Evolutionary conservation across 306 rosid species (phyloP).

Genomic region (Mimosa bimucronata): DNA sequence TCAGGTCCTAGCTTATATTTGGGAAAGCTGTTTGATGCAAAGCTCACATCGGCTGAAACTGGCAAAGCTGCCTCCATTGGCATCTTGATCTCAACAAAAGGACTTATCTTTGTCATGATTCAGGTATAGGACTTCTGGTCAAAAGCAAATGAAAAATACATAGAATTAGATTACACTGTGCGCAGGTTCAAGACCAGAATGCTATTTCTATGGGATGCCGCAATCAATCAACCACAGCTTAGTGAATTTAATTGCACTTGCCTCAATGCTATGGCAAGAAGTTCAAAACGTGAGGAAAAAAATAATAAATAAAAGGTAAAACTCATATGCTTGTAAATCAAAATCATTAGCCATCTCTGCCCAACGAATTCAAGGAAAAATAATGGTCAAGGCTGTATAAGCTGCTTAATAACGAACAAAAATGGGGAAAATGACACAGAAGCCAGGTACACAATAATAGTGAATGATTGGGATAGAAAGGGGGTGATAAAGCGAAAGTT

Average conservation of each 20-base stretch:
- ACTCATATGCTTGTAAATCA: not conserved
- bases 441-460: not conserved
- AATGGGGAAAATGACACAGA: conserved; percentile 24
- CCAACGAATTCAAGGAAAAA: conserved; percentile 38
- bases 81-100: conserved; percentile 65
- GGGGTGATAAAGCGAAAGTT: conserved; percentile 10
- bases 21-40: conserved; percentile 69
- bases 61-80: conserved; percentile 61
- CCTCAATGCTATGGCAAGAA: too few relatives aligned
- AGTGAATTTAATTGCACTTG: not conserved
- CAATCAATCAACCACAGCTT: not conserved
- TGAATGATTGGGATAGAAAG: not conserved
- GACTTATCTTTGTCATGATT: conserved; percentile 87
- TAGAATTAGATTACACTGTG: conserved; percentile 19
- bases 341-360: not conserved
- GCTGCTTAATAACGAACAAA: conserved; percentile 13
- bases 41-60: conserved; percentile 96
- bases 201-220: not conserved
- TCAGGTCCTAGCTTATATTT: conserved; percentile 84
- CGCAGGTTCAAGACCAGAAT: conserved; percentile 27
- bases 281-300: too few relatives aligned
- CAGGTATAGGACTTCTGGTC: conserved; percentile 45
- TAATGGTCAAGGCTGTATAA: not conserved
- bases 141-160: conserved; percentile 34
- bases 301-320: too few relatives aligned